Evolutionary conservation across 2,329 filamentous ascomycete species (phyloP), one percentile per base, ranked within the genome.

Genomic region (Fusarium temperatum): DNA sequence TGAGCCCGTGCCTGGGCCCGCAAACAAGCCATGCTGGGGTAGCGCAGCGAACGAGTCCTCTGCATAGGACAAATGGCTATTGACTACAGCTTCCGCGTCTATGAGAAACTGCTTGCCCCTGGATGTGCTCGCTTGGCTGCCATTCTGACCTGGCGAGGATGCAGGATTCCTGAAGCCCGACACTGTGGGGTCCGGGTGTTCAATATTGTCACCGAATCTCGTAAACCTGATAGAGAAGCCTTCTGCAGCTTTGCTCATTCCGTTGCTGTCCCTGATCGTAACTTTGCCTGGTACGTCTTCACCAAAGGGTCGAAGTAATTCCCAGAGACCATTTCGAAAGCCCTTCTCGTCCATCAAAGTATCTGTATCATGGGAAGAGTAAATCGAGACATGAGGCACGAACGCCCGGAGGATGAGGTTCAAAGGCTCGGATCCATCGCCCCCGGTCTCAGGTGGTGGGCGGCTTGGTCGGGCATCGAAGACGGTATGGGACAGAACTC

Each of bases 211-310:
- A 4, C 90, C 91, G 62, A 97, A 89, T 66, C 90, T 89, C 10
- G 93, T 91, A 81, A 99, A 98, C 63, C 94, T 92, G 66, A 99
- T 89, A 2, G 94, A 92, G 82, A 95, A 99, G 81, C 98, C 95
- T 63, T 98, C 96, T 85, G 93, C 96, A 44, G 90, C 89, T 79
- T 91, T 91, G 80, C 94, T 95, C 48, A 92, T 90, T 14, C 96
- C 96, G 75, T 94, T 91, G 80, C 95, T 98, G 83, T 99, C 96
- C 77, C 96, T 88, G 63, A 98, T 92, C 8, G 93, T 93, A 58
- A 99, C 92, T 79, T 96, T 97, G 36, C 96, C 96, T 56, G 92
- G 90, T 2, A 98, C 89, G 22, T 88, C 89, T 83, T 99, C 96
- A 36, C 96, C 96, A 84, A 97, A 99, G 0, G 96, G 96, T 57